Percentiles rank a stretch among this genome's conserved stretches.
These are phyloP conservation scores for Chaetomium olivaceum DNA, from an alignment of 2,329 filamentous ascomycete species.

Conservation along the genomic window DNA sequence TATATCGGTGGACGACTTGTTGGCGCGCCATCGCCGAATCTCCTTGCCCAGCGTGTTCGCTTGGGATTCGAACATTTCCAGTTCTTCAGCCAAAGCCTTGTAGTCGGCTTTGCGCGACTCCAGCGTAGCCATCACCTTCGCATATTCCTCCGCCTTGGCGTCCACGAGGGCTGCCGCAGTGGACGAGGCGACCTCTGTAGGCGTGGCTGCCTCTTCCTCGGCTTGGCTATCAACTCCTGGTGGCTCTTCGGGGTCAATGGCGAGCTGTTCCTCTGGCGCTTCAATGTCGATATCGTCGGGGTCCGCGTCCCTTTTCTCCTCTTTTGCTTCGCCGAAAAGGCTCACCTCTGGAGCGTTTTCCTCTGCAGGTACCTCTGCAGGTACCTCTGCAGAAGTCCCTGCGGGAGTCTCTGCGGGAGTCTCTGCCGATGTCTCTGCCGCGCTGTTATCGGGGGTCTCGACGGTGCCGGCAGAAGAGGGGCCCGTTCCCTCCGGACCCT, in stretches of 20 bases:
- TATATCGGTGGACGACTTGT: slow-evolving; percentile 26
- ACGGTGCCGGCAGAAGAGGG: slow-evolving; percentile 12
- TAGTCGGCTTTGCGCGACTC: slow-evolving; percentile 39
- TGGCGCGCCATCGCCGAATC: slow-evolving; percentile 35
- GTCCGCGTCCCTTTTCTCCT: slow-evolving; percentile 35
- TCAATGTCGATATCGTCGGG: slow-evolving; percentile 56
- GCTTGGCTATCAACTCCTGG: slow-evolving; percentile 18
- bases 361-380: slow-evolving; percentile 4
- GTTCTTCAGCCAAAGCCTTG: slow-evolving; percentile 39
- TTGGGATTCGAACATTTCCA: slow-evolving; percentile 38
- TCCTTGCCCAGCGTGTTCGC: slow-evolving; percentile 37
- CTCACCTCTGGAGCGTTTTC: slow-evolving; percentile 16
- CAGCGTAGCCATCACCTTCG: slow-evolving; percentile 31
- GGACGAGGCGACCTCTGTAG: slow-evolving; percentile 13
- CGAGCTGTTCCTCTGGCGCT: slow-evolving; percentile 43
- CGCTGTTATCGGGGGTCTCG: neutral
- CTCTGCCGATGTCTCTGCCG: slow-evolving; percentile 7
- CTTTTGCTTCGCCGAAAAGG: slow-evolving; percentile 33
- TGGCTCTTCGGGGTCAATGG: slow-evolving; percentile 35
- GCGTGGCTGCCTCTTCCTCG: slow-evolving; percentile 17
- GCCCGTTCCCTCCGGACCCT: neutral
- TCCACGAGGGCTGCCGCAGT: slow-evolving; percentile 6
- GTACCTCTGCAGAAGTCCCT: too few relatives aligned
- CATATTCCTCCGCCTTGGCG: slow-evolving; percentile 7
- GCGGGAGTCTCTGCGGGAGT: neutral